Percentiles rank a stretch among this genome's conserved stretches.
phyloP scores from a whole-genome alignment of 177 flowering plant species.

The Vitis hybrid region DNA sequence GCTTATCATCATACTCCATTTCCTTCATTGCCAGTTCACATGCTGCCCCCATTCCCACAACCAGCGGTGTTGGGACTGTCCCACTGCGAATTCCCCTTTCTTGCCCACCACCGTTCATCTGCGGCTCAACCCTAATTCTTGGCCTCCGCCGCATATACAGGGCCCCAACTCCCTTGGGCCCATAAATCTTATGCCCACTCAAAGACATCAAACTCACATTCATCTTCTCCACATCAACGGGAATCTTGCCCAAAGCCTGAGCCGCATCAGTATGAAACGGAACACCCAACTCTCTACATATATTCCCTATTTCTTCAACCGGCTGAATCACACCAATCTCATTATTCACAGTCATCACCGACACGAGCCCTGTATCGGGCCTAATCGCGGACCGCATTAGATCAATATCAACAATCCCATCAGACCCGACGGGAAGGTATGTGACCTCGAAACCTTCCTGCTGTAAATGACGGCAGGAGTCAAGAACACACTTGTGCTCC shows the following conservation, averaged over 20 bases:
- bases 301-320: conserved; percentile 78
- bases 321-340: conserved; percentile 98
- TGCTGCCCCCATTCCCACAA: conserved; percentile 92
- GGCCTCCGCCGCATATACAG: conserved; percentile 81
- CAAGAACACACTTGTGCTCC: conserved; percentile 98
- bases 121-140: conserved; percentile 83
- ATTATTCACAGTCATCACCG: conserved; percentile 90
- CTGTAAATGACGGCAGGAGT: conserved; percentile 90
- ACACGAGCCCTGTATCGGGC: conserved; percentile 84
- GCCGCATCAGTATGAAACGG: conserved; percentile 94
- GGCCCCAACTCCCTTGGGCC: conserved; percentile 95
- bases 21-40: conserved; percentile 83
- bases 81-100: conserved; percentile 95
- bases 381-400: conserved; percentile 52
- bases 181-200: conserved; percentile 92
- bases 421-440: conserved; percentile 72
- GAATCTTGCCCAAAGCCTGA: conserved; percentile 88
- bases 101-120: conserved; percentile 96
- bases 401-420: conserved; percentile 74
- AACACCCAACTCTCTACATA: conserved; percentile 65
- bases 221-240: conserved; percentile 82
- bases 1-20: conserved; percentile 79
- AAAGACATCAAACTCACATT: conserved; percentile 89
- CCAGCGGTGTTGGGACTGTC: conserved; percentile 89
- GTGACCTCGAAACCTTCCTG: conserved; percentile 92